phyloP scores from a whole-genome alignment of 306 rosid species.

The Begonia loranthoides region DNA sequence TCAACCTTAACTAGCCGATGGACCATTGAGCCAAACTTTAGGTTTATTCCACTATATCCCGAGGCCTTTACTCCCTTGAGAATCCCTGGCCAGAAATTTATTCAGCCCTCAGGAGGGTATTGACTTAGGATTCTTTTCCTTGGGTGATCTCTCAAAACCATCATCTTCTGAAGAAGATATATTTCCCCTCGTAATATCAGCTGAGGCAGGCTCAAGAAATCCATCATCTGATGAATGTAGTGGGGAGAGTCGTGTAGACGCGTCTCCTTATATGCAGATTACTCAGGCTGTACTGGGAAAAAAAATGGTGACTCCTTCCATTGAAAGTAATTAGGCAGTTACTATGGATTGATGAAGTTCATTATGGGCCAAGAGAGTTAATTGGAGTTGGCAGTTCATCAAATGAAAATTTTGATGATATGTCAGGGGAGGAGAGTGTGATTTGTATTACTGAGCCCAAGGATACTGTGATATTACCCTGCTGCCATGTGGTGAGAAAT shows the following conservation, averaged over 20 bases:
- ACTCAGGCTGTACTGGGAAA: constrained; percentile 74
- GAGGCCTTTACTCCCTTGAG: constrained; percentile 48
- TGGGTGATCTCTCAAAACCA: constrained; percentile 83
- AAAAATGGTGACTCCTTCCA: constrained; percentile 33
- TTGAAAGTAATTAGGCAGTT: constrained; percentile 66
- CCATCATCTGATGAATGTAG: constrained; percentile 23
- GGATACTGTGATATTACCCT: constrained; percentile 74
- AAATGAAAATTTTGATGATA: constrained; percentile 38
- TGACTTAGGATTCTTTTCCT: constrained; percentile 71
- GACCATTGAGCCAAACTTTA: constrained; percentile 45
- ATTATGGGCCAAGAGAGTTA: constrained; percentile 75
- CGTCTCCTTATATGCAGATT: constrained; percentile 52
- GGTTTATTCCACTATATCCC: constrained; percentile 51
- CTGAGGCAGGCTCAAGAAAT: constrained; percentile 35
- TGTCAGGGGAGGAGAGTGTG: constrained; percentile 76
- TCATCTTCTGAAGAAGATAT: constrained; percentile 57
- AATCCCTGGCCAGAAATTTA: constrained; percentile 66
- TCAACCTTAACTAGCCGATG: too few relatives aligned
- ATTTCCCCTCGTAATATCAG: constrained; percentile 76
- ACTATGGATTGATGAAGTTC: constrained; percentile 63
- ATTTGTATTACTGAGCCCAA: constrained; percentile 90
- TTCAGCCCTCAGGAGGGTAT: constrained; percentile 74
- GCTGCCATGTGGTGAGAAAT: constrained; percentile 78
- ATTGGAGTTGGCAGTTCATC: constrained; percentile 63
- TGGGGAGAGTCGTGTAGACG: constrained; percentile 22